Base-by-base conservation (phyloP, 371 early-diverging fungal genomes). In the Mucor sp. region DNA sequence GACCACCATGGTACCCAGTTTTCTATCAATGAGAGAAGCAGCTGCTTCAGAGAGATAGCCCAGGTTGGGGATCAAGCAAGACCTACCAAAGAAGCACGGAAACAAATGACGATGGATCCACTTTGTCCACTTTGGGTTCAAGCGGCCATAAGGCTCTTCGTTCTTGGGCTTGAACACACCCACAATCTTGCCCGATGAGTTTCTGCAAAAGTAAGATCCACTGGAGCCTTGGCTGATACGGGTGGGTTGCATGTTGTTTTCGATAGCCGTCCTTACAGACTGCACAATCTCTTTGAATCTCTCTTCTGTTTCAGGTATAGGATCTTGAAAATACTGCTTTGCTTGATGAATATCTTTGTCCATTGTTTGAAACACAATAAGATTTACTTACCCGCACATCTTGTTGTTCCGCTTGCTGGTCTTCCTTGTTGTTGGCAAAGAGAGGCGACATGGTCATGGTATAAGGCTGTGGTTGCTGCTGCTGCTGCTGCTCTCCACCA, bases 131-230 rank as follows among this genome's bases (percentile, higher is more conserved):
- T 97, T 97, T 4, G 95, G 95, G 74, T 95, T 97, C 47, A 93
- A 73, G 6, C 89, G 84, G 0, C 95, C 95, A 73, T 95, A 97
- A 1, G 96, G 97, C 71, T 97, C 97, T 74, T 97, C 97, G 68
- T 97, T 90, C 76, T 94, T 94, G 7, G 97, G 97, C 66, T 97
- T 97, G 76, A 95, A 95, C 0, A 95, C 94, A 6, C 95, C 95
- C 0, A 97, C 90, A 58, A 91, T 92, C 65, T 90, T 87, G 8
- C 90, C 89, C 6, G 86, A 76, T 6, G 74, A 66, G 68, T 93
- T 87, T 37, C 88, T 80, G 74, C 94, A 93, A 74, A 97, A 97
- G 67, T 97, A 95, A 6, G 93, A 92, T 9, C 97, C 97, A 14
- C 93, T 93, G 0, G 95, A 94, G 6, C 97, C 97, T 67, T 90